Conservation (phyloP, 169 alveolate species). For the Plasmodium malariae region DNA sequence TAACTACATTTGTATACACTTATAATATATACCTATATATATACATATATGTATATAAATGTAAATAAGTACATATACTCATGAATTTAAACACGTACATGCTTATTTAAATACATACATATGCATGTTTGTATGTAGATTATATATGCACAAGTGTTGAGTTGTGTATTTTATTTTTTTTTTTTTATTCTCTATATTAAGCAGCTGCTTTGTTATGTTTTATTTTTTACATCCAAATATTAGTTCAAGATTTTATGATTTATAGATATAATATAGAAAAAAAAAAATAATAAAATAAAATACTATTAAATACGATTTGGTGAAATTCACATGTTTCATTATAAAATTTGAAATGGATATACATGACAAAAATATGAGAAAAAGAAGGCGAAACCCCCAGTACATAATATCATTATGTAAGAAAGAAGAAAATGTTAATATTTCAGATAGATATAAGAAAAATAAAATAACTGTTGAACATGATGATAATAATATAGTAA, state of each 20-base stretch:
- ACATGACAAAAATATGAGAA: conserved; percentile 2
- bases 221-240: conserved; percentile 1
- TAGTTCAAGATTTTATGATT: too few relatives aligned
- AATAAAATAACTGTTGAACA: neutral
- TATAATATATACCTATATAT: too few relatives aligned
- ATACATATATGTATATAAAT: too few relatives aligned
- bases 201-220: neutral
- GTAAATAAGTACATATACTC: neutral
- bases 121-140: conserved; percentile 17
- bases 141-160: conserved; percentile 1
- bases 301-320: neutral
- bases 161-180: conserved; percentile 2
- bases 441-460: conserved; percentile 16
- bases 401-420: conserved; percentile 15
- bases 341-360: conserved; percentile 42
- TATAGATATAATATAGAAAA: neutral
- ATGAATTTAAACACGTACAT: neutral
- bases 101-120: too few relatives aligned
- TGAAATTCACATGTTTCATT: conserved; percentile 19
- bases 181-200: neutral
- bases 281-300: conserved; percentile 18
- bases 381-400: conserved; percentile 30
- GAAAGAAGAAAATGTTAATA: conserved; percentile 25
- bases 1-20: too few relatives aligned
- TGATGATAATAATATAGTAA: conserved; percentile 15